Evolutionary conservation across 75 land plant species (phyloP).

Genomic region (Picea glauca): DNA sequence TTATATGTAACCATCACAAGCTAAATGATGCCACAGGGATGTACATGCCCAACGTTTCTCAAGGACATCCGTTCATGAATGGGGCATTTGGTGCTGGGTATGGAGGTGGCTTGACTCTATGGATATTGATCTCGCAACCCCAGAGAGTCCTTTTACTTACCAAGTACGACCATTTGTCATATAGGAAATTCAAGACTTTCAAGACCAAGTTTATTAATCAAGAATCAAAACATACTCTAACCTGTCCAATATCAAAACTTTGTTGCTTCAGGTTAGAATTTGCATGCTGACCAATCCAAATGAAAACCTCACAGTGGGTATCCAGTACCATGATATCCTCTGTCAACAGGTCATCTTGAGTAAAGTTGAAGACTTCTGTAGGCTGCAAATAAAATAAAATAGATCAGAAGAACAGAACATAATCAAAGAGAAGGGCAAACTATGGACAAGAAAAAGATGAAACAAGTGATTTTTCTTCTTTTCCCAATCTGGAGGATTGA

Average conservation of each 20-base stretch:
- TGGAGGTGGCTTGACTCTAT: too few relatives aligned
- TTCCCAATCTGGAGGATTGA: neutral
- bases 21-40: too few relatives aligned
- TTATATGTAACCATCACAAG: neutral
- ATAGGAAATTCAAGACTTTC: too few relatives aligned
- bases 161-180: too few relatives aligned
- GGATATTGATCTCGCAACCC: too few relatives aligned
- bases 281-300: constrained; percentile 84
- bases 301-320: constrained; percentile 68
- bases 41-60: too few relatives aligned
- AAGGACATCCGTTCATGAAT: too few relatives aligned
- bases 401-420: too few relatives aligned
- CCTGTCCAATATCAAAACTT: constrained; percentile 64
- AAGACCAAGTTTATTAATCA: too few relatives aligned
- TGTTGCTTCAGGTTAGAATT: constrained; percentile 77
- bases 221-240: neutral
- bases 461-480: neutral
- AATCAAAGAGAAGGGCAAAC: neutral
- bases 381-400: neutral
- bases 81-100: too few relatives aligned
- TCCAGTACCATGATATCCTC: constrained; percentile 68
- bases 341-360: constrained; percentile 5
- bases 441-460: constrained; percentile 6
- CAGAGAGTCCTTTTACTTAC: too few relatives aligned
- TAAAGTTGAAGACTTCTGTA: neutral